Percentiles rank a stretch among this genome's conserved stretches.
phyloP scores from a whole-genome alignment of 1,284 basidiomycete species.

The Tranzscheliella williamsii region DNA sequence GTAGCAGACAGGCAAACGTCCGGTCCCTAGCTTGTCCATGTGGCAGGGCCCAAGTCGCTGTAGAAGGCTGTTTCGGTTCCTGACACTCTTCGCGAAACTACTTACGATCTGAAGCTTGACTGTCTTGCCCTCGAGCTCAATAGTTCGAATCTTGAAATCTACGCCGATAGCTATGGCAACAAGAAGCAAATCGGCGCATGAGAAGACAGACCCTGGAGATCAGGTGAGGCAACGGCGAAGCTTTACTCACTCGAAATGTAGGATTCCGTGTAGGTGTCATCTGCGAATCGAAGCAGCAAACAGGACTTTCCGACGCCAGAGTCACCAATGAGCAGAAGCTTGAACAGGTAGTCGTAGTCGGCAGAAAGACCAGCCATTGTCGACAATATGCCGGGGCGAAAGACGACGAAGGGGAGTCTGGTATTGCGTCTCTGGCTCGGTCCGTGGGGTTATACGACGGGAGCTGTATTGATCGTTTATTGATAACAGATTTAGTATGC shows the following conservation, averaged over 20 bases:
- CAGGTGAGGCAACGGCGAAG: neutral
- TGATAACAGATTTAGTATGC: too few species aligned
- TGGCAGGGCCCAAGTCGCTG: too few species aligned
- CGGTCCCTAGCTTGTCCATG: too few species aligned
- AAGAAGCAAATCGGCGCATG: too few species aligned
- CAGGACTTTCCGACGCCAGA: slow-evolving; percentile 91
- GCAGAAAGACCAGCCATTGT: slow-evolving; percentile 55
- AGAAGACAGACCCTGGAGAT: neutral
- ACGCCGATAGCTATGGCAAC: slow-evolving; percentile 63
- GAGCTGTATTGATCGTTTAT: too few species aligned
- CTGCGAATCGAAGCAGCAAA: slow-evolving; percentile 63
- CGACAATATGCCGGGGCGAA: neutral
- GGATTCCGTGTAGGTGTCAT: slow-evolving; percentile 64
- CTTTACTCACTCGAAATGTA: slow-evolving; percentile 63
- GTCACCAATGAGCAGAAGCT: slow-evolving; percentile 67
- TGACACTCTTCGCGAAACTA: slow-evolving; percentile 36
- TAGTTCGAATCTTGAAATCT: slow-evolving; percentile 99
- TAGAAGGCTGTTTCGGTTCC: neutral
- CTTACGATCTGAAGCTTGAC: slow-evolving; percentile 98
- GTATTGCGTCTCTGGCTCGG: too few species aligned
- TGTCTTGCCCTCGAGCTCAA: slow-evolving; percentile 98
- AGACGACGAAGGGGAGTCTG: too few species aligned
- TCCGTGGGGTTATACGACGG: too few species aligned
- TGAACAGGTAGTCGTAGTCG: slow-evolving; percentile 61
- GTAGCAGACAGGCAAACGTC: too few species aligned